Evolutionary conservation across 164 flowering plant genomes (phyloP), one percentile per base, ranked within the genome.

Genomic region (Chimonanthus salicifolius): DNA sequence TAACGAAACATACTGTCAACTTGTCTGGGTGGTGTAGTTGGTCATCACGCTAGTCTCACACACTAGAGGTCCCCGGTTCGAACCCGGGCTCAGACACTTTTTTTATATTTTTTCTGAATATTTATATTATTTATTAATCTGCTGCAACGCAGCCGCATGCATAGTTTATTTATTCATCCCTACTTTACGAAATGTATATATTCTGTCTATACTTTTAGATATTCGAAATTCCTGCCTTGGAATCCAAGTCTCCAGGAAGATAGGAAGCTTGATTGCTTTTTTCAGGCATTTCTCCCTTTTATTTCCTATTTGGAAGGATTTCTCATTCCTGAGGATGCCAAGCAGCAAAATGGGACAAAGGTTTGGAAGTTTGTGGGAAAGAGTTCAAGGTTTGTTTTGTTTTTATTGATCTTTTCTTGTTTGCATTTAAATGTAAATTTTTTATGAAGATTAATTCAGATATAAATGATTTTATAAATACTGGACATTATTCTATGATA

Each of bases 31-130:
- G 86, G 89, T 85, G 86, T 85, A 87, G 89, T 82, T 70, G 88
- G 88, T 85, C 80, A 87, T 87, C 88, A 85, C 84, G 88, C 85
- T 84, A 85, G 86, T 84, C 87, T 84, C 87, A 85, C 87, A 84
- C 88, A 79, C 85, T 85, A 84, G 86, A 84, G 88, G 86, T 82
- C 86, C 87, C 81, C 82, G 78, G 78, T 82, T 82, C 81, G 81
- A 82, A 80, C 84, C 84, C 80, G 78, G 82, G 84, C 80, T 79
- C 81, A 82, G 78, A 79, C 84, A 20, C 21, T 20, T 20, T 20
- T 20, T 20, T 20, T 20, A 20, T 20, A 20, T 20, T 20, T 20
- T 20, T 44, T 16, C 33, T 33, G 33, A 33, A 1, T 33, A 21
- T 21, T 21, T 33, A 33, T 33, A 33, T 33, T 33, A 33, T 33